Percentiles rank a stretch among this genome's conserved stretches.
Evolutionary conservation across 768 basidiomycete species (phyloP).

Genomic region (Boletus pseudopeckii): DNA sequence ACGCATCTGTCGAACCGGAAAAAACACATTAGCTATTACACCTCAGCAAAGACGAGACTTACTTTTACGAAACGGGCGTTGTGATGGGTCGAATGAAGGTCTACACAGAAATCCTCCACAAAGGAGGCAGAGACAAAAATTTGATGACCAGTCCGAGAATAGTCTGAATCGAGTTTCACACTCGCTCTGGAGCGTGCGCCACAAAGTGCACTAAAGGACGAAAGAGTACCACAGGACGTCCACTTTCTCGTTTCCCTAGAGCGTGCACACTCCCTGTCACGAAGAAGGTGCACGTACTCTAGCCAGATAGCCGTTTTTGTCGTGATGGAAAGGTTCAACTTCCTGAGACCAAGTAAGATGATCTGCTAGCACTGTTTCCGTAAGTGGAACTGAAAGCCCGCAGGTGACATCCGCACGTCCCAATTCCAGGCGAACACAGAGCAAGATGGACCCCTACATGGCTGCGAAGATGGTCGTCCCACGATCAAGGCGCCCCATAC

Average conservation of each 20-base stretch:
- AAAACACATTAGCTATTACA: neutral
- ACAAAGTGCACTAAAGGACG: slow-evolving; percentile 31
- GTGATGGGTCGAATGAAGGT: too few relatives aligned
- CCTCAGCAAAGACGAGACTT: neutral
- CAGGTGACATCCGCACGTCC: too few relatives aligned
- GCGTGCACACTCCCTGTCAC: neutral
- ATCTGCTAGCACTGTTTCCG: too few relatives aligned
- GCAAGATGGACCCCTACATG: too few relatives aligned
- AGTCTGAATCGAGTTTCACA: slow-evolving; percentile 35
- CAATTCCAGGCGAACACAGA: too few relatives aligned
- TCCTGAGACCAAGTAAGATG: too few relatives aligned
- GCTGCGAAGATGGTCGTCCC: neutral
- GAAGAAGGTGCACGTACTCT: neutral
- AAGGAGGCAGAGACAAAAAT: slow-evolving; percentile 13
- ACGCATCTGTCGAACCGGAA: neutral
- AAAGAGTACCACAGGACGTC: neutral
- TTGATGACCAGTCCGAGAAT: slow-evolving; percentile 25
- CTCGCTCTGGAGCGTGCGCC: slow-evolving; percentile 10
- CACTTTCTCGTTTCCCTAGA: slow-evolving; percentile 23
- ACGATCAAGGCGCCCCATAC: slow-evolving; percentile 15
- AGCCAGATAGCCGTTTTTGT: neutral
- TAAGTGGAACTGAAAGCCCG: too few relatives aligned
- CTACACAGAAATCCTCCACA: slow-evolving; percentile 2
- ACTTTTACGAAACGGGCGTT: neutral
- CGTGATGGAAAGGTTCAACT: too few relatives aligned